Percentiles rank a stretch among this genome's conserved stretches.
These are phyloP conservation scores for Pichia sp. DNA, from an alignment of 1,139 yeast species.

Conservation along the genomic window DNA sequence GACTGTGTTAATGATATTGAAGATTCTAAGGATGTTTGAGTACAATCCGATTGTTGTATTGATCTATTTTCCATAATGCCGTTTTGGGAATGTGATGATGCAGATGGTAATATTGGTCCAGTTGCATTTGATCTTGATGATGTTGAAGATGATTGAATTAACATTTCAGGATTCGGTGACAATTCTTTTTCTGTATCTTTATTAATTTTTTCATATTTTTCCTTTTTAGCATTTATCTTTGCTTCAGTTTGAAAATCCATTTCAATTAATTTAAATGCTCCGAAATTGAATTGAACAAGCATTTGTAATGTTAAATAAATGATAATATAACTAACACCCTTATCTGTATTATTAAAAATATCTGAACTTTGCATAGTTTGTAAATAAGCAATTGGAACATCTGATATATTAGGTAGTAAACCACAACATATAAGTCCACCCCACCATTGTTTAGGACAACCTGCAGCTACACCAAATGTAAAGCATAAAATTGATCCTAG, in stretches of 20 bases:
- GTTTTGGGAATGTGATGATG: no score
- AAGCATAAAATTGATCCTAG: conserved; percentile 8
- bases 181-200: no score
- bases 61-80: neutral
- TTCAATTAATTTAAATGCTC: conserved; percentile 65
- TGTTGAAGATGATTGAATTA: no score
- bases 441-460: conserved; percentile 61
- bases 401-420: conserved; percentile 72
- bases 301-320: conserved; percentile 70
- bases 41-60: neutral
- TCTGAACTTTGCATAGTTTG: conserved; percentile 60
- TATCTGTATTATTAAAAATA: conserved; percentile 58
- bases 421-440: conserved; percentile 83
- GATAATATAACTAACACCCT: conserved; percentile 83
- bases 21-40: neutral
- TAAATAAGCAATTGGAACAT: conserved; percentile 81
- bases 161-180: no score
- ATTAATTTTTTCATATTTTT: neutral
- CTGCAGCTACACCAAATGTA: conserved; percentile 20
- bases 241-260: conserved; percentile 7
- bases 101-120: no score
- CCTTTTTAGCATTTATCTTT: neutral
- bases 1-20: neutral
- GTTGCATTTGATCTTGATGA: neutral
- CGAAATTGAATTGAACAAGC: conserved; percentile 67